Evolutionary conservation across 2,329 filamentous ascomycete species (phyloP).

Genomic region (Beauveria varroae): DNA sequence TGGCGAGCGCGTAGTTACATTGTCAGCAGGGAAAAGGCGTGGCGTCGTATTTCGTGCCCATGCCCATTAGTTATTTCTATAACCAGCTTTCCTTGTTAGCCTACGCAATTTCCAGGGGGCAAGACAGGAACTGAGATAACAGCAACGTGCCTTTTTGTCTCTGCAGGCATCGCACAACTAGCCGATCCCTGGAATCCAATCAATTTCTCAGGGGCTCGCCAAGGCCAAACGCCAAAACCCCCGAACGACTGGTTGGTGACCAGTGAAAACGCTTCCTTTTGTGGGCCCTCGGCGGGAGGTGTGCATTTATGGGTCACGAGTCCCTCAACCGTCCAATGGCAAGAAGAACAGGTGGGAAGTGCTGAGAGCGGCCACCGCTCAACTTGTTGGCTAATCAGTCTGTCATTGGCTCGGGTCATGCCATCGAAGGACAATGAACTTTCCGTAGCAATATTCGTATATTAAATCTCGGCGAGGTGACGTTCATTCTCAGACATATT

Average conservation of each 20-base stretch:
- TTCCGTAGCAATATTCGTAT: no score
- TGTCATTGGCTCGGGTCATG: no score
- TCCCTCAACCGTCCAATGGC: no score
- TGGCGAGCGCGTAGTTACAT: neutral
- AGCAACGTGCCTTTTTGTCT: neutral
- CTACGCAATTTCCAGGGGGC: neutral
- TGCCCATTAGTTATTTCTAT: neutral
- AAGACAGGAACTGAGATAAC: neutral
- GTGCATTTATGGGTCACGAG: no score
- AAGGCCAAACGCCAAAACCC: neutral
- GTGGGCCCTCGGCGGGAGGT: no score
- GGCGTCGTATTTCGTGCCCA: neutral
- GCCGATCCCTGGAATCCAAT: neutral
- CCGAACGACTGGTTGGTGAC: neutral
- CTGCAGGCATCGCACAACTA: neutral
- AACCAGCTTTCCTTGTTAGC: neutral
- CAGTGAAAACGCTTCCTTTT: neutral
- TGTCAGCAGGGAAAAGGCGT: neutral
- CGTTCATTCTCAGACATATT: no score
- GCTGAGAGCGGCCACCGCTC: no score
- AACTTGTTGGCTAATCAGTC: no score
- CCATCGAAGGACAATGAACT: no score
- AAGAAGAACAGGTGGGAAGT: no score
- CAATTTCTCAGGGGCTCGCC: neutral
- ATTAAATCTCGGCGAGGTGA: no score